Percentiles rank a stretch among this genome's conserved stretches.
These are phyloP conservation scores for Trichosanthes cucumerina DNA, from an alignment of 306 rosid species.

Conservation along the genomic window DNA sequence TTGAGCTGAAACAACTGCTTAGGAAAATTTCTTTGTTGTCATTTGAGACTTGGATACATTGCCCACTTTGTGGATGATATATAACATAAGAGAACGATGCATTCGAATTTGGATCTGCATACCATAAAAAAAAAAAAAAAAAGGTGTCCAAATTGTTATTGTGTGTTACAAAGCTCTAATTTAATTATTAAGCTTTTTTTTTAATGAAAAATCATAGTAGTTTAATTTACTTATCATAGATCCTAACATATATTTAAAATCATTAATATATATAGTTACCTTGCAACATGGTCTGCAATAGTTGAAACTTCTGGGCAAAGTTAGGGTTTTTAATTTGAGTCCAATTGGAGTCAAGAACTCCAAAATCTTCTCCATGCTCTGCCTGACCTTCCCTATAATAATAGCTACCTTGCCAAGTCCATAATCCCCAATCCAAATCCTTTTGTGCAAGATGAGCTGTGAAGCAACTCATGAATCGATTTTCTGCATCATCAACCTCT, in stretches of 20 bases:
- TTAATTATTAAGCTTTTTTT: background rate
- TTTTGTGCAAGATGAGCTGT: slow-evolving; percentile 32
- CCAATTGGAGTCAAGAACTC: slow-evolving; percentile 24
- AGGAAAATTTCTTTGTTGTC: slow-evolving; percentile 15
- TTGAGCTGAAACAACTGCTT: slow-evolving; percentile 15
- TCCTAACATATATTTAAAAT: background rate
- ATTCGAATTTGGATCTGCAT: slow-evolving; percentile 35
- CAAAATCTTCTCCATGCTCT: slow-evolving; percentile 18
- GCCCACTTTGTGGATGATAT: slow-evolving; percentile 25
- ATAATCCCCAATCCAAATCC: slow-evolving; percentile 41
- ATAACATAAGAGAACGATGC: slow-evolving; percentile 15
- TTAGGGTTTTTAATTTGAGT: slow-evolving; percentile 16
- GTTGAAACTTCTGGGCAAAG: slow-evolving; percentile 25
- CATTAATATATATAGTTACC: slow-evolving; percentile 11
- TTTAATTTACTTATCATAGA: background rate
- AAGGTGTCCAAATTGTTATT: background rate
- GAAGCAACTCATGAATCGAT: slow-evolving; percentile 22
- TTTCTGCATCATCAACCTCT: slow-evolving; percentile 4
- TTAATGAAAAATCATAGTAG: too few relatives aligned
- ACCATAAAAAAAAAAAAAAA: too few relatives aligned
- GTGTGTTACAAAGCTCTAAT: too few relatives aligned
- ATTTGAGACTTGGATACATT: slow-evolving; percentile 19
- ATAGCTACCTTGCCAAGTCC: slow-evolving; percentile 45
- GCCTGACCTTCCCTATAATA: slow-evolving; percentile 14
- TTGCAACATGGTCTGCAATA: slow-evolving; percentile 22